A percentile compares a stretch with the other conserved stretches of the same genome.
These are phyloP conservation scores for Alternaria triticimaculans DNA, from an alignment of 2,329 filamentous ascomycete species.

Conservation along the genomic window DNA sequence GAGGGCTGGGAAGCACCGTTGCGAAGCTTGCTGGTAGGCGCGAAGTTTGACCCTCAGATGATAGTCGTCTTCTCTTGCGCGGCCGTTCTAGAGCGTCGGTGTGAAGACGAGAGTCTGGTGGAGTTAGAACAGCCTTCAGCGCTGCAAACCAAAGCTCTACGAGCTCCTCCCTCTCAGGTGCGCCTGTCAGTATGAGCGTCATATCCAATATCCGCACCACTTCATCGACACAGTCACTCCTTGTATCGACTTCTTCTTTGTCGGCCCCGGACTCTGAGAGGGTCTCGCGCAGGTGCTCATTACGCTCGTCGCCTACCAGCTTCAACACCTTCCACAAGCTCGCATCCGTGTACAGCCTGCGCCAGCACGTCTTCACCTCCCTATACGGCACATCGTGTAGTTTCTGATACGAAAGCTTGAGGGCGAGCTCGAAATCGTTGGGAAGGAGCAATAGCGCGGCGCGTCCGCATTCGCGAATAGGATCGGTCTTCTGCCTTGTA, in stretches of 20 bases:
- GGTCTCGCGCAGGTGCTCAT: background rate
- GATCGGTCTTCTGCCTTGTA: slow-evolving; percentile 24
- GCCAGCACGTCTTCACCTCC: slow-evolving; percentile 71
- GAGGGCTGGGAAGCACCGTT: background rate
- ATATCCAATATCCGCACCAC: slow-evolving; percentile 74
- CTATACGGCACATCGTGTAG: slow-evolving; percentile 74
- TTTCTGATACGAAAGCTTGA: slow-evolving; percentile 66
- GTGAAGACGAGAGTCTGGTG: background rate
- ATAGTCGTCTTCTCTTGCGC: slow-evolving; percentile 26
- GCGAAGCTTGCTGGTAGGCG: slow-evolving; percentile 26
- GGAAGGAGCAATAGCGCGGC: slow-evolving; percentile 49
- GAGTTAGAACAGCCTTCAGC: slow-evolving; percentile 43
- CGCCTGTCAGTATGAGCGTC: slow-evolving; percentile 73
- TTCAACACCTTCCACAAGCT: slow-evolving; percentile 67
- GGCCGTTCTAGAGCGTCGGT: slow-evolving; percentile 11
- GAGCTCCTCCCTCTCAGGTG: slow-evolving; percentile 37
- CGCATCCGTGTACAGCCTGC: slow-evolving; percentile 73
- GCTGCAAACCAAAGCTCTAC: slow-evolving; percentile 60
- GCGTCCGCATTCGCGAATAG: slow-evolving; percentile 51
- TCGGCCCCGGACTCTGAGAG: background rate
- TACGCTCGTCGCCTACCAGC: slow-evolving; percentile 25
- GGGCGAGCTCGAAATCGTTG: slow-evolving; percentile 57
- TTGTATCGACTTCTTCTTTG: slow-evolving; percentile 19
- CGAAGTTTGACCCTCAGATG: background rate
- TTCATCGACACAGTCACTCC: slow-evolving; percentile 58